Percentiles rank a stretch among this genome's conserved stretches.
phyloP scores from a whole-genome alignment of 177 flowering plant species.

The Vitis hybrid region DNA sequence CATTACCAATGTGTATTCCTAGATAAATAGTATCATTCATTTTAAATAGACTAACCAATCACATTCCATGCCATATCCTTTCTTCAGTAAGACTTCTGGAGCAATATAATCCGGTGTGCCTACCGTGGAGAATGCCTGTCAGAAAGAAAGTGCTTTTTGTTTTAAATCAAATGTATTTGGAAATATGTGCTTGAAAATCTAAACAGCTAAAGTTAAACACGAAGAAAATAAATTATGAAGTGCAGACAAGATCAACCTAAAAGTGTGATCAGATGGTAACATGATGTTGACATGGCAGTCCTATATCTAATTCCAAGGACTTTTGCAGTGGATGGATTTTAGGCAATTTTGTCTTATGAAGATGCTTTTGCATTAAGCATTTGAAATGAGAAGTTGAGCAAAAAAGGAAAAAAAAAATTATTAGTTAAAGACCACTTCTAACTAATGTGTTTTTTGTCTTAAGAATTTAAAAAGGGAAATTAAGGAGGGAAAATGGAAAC shows the following conservation, averaged over 20 bases:
- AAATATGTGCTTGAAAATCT: conserved; percentile 1
- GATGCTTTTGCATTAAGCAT: too few species aligned
- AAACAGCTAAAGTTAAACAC: background rate
- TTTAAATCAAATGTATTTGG: background rate
- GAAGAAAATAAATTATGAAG: too few species aligned
- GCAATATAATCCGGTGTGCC: conserved; percentile 99
- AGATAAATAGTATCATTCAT: background rate
- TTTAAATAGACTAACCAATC: conserved; percentile 65
- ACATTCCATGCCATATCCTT: conserved; percentile 96
- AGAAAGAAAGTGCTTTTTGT: background rate
- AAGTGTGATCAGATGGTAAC: too few species aligned
- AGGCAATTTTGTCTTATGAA: too few species aligned
- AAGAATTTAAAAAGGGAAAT: background rate
- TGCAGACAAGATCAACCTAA: too few species aligned
- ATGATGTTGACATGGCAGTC: too few species aligned
- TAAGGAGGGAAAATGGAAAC: background rate
- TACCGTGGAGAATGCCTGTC: conserved; percentile 91
- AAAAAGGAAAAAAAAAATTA: background rate
- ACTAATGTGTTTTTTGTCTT: background rate
- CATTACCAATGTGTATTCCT: background rate
- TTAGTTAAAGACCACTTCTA: background rate
- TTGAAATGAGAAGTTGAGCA: too few species aligned
- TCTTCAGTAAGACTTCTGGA: conserved; percentile 92
- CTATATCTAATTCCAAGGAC: background rate
- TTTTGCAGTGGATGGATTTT: background rate